Evolutionary conservation across 768 basidiomycete genomes (phyloP), one percentile per base, ranked within the genome.

Genomic region (Lentinula lateritia): DNA sequence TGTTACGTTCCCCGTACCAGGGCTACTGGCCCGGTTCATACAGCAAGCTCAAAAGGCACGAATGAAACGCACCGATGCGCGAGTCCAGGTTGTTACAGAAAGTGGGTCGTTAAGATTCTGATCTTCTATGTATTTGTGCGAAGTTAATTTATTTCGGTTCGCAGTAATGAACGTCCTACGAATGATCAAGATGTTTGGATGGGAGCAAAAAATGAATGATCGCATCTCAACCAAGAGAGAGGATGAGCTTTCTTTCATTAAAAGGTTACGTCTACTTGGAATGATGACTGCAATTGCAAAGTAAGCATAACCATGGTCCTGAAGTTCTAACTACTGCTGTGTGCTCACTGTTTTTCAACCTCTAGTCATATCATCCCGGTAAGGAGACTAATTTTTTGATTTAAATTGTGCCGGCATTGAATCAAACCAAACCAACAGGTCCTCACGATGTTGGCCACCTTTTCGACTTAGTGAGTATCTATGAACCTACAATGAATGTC

Each of bases 131-230:
- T 28, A 28, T 28, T 28, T 28, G 28, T 28, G 28, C 28, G 38
- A 39, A 39, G 2, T 39, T 2, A 9, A 9, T 39, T 8, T 1
- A 34, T 36, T 6, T 36, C 12, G 9, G 5, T 79, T n/a, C 79
- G 78, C 53, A 75, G 76, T 66, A 3, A 69, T 77, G 63, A 70
- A 70, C 52, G 72, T 75, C 28, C 63, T 80, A 10, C 76, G 80
- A 15, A 79, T 83, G 75, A 70, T 81, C 67, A 82, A 82, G 70
- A 72, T 83, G 65, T 84, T 84, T 62, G 83, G 68, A 15, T 70
- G 83, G 68, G 69, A 80, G 79, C 78, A 81, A 63, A 70, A 76
- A 28, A 75, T 82, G 61, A 72, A 74, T 42, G 67, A 73, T 6
- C 69, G 74, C 42, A 69, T 85, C 41, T 63, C 70, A 10, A 72